Evolutionary conservation across 1,284 basidiomycete genomes (phyloP).

Genomic region (Apiotrichum porosum): DNA sequence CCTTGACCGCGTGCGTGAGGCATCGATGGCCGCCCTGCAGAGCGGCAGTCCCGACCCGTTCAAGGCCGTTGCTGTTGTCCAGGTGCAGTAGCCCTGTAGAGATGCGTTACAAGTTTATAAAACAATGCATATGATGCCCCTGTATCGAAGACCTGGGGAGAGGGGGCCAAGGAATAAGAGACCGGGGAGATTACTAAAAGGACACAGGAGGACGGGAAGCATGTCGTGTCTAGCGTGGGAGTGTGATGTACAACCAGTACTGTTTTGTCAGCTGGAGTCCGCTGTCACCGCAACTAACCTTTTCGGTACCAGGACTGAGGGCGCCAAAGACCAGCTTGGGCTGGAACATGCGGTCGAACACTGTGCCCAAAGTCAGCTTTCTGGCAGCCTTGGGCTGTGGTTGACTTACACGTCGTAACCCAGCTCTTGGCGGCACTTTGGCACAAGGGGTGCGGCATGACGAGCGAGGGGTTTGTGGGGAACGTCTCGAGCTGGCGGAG

Average conservation of each 20-base stretch:
- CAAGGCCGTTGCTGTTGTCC: slow-evolving; percentile 1
- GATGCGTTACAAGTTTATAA: neutral
- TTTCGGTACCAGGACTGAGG: slow-evolving; percentile 39
- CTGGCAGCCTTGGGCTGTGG: too few relatives aligned
- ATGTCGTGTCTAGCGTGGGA: too few relatives aligned
- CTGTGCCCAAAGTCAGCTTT: slow-evolving; percentile 48
- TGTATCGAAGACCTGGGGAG: too few relatives aligned
- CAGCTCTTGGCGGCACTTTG: slow-evolving; percentile 81
- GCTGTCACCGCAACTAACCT: slow-evolving; percentile 26
- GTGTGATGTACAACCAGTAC: slow-evolving; percentile 35
- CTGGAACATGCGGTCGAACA: slow-evolving; percentile 84
- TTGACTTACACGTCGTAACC: slow-evolving; percentile 68
- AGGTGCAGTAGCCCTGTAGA: neutral
- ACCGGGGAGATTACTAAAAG: too few relatives aligned
- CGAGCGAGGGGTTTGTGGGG: slow-evolving; percentile 80
- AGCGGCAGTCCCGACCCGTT: slow-evolving; percentile 69
- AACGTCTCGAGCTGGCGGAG: slow-evolving; percentile 51
- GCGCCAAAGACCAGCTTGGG: slow-evolving; percentile 30
- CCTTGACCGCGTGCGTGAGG: slow-evolving; percentile 63
- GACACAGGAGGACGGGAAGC: too few relatives aligned
- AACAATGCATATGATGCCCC: too few relatives aligned
- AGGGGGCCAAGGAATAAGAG: too few relatives aligned
- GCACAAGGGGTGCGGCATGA: slow-evolving; percentile 80
- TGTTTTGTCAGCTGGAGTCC: slow-evolving; percentile 14
- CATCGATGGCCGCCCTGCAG: slow-evolving; percentile 65